A percentile compares a stretch with the other conserved stretches of the same genome.
Evolutionary conservation across 1,284 basidiomycete species (phyloP).

Genomic region (Austroboletus rostrupii): DNA sequence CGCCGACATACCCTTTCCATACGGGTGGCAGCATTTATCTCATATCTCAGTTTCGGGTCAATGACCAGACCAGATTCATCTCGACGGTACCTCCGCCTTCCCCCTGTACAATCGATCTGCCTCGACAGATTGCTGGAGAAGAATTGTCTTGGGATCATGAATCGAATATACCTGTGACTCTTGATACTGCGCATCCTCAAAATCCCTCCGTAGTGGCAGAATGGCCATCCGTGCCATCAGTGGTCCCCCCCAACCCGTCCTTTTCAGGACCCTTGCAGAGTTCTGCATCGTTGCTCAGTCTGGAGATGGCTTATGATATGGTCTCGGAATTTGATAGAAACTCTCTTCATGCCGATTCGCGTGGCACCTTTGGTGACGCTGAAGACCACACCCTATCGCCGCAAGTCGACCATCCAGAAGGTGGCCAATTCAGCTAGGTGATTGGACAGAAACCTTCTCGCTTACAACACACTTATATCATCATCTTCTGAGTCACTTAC

Average conservation of each 20-base stretch:
- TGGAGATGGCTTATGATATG: background rate
- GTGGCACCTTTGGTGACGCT: background rate
- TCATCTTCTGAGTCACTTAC: background rate
- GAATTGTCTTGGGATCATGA: conserved; percentile 3
- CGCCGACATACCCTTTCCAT: conserved; percentile 1
- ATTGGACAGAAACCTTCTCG: background rate
- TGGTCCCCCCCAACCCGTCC: background rate
- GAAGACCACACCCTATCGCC: conserved; percentile 6
- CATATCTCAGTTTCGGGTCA: conserved; percentile 1
- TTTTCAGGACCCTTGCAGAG: background rate
- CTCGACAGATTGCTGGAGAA: conserved; percentile 2
- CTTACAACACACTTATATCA: background rate
- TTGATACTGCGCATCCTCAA: background rate
- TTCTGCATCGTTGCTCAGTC: background rate
- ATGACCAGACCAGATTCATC: conserved; percentile 4
- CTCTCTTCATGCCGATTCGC: background rate
- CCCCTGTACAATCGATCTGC: background rate
- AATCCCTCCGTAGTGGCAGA: conserved; percentile 3
- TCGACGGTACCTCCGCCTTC: background rate
- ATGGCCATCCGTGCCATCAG: conserved; percentile 5
- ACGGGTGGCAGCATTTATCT: background rate
- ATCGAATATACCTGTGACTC: background rate
- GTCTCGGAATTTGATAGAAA: conserved; percentile 6
- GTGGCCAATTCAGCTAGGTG: background rate
- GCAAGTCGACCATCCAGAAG: conserved; percentile 1